These are phyloP conservation scores for Starmerella tilneyi DNA, from an alignment of 805 yeast genomes.

Conservation along the genomic window DNA sequence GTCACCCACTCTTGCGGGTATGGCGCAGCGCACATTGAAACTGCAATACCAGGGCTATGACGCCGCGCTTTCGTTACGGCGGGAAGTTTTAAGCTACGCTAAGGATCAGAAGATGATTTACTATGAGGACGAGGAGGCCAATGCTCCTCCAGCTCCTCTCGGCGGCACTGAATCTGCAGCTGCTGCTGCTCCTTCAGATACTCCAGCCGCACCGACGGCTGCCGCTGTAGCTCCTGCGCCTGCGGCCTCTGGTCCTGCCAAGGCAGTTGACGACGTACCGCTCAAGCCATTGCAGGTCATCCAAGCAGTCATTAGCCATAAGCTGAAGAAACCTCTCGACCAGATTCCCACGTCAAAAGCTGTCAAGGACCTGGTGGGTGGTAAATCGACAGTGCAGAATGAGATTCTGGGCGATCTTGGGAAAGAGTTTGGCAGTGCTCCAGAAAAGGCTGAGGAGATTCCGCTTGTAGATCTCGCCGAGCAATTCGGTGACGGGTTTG, in stretches of 20 bases:
- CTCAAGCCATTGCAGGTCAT: conserved; percentile 71
- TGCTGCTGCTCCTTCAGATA: conserved; percentile 32
- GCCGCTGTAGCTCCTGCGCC: conserved; percentile 52
- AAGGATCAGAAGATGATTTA: conserved; percentile 94
- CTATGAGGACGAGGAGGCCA: conserved; percentile 49
- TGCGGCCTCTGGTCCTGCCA: conserved; percentile 69
- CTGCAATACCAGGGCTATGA: conserved; percentile 96
- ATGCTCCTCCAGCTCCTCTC: conserved; percentile 28
- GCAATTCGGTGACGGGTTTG: conserved; percentile 81
- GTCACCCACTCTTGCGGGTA: conserved; percentile 95
- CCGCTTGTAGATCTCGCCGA: conserved; percentile 94
- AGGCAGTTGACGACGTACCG: conserved; percentile 80
- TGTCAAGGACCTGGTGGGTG: conserved; percentile 93
- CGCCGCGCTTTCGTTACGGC: conserved; percentile 83
- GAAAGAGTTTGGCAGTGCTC: conserved; percentile 94
- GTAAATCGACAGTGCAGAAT: conserved; percentile 97
- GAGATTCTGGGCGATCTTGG: conserved; percentile 98
- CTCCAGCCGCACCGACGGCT: conserved; percentile 47
- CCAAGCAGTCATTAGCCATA: conserved; percentile 88
- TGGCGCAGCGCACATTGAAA: conserved; percentile 93
- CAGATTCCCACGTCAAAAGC: conserved; percentile 83
- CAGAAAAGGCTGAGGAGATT: conserved; percentile 98
- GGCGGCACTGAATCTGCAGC: conserved; percentile 25
- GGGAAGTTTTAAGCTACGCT: conserved; percentile 92
- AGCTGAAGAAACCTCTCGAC: conserved; percentile 81